phyloP scores from a whole-genome alignment of 2,329 filamentous ascomycete species.

The Parastagonospora nodorum region DNA sequence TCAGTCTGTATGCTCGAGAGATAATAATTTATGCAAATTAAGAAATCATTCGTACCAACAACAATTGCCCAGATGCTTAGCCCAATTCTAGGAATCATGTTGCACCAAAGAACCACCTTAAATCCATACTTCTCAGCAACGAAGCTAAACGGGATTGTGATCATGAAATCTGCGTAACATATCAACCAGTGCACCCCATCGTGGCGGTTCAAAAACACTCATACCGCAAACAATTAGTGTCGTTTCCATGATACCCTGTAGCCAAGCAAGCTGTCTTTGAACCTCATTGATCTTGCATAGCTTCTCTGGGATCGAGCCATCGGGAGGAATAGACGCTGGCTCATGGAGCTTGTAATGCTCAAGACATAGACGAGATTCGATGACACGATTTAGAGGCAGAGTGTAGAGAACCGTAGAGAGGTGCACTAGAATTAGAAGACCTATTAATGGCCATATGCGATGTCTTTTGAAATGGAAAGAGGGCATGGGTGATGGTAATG shows the following conservation, averaged over 20 bases:
- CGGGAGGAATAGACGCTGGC: constrained; percentile 39
- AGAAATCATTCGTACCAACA: constrained; percentile 29
- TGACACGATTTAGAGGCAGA: constrained; percentile 45
- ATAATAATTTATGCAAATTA: background rate
- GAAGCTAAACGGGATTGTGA: constrained; percentile 44
- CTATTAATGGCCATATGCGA: constrained; percentile 34
- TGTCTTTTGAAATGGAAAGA: constrained; percentile 2
- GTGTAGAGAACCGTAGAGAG: constrained; percentile 41
- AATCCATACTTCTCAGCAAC: constrained; percentile 38
- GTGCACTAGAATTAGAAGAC: constrained; percentile 40
- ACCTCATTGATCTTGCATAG: constrained; percentile 61
- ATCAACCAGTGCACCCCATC: too few species aligned
- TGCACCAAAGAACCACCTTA: constrained; percentile 37
- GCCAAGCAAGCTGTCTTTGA: constrained; percentile 58
- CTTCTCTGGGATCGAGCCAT: constrained; percentile 55
- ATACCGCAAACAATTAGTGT: constrained; percentile 42
- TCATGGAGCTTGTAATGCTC: constrained; percentile 55
- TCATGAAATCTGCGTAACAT: constrained; percentile 32
- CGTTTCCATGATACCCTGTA: constrained; percentile 55
- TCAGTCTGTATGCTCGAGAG: too few species aligned
- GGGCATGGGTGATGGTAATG: constrained; percentile 8
- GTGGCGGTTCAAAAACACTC: constrained; percentile 1
- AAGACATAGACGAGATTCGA: constrained; percentile 50
- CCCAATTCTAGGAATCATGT: constrained; percentile 36
- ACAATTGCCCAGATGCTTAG: constrained; percentile 38